phyloP scores from a whole-genome alignment of 2,329 filamentous ascomycete species.

The Nemania sp. region DNA sequence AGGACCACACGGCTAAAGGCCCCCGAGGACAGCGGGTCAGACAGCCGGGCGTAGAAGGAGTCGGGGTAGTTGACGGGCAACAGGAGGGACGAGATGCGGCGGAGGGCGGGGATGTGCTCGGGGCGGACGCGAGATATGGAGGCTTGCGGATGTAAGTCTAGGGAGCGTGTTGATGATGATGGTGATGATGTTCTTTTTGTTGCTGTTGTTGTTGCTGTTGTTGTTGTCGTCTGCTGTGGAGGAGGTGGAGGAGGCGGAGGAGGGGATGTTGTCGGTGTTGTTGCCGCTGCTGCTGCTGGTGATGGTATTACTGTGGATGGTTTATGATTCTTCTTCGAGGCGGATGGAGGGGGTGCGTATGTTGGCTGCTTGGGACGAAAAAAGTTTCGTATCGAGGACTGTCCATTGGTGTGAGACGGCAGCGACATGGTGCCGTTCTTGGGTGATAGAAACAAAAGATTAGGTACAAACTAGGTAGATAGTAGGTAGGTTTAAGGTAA shows the following conservation, averaged over 20 bases:
- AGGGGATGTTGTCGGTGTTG: conserved; percentile 5
- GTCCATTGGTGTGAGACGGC: conserved; percentile 41
- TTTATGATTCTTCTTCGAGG: conserved; percentile 12
- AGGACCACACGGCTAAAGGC: conserved; percentile 65
- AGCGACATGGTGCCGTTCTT: conserved; percentile 42
- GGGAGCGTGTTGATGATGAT: conserved; percentile 43
- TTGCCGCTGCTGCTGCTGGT: too few relatives aligned
- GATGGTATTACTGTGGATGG: background rate
- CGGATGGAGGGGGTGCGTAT: conserved; percentile 48
- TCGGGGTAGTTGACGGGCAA: conserved; percentile 68
- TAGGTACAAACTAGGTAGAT: too few relatives aligned
- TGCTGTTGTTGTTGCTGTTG: conserved; percentile 25
- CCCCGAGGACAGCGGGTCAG: conserved; percentile 53
- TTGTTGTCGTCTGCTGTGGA: conserved; percentile 24
- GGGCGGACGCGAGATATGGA: conserved; percentile 56
- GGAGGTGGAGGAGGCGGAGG: conserved; percentile 17
- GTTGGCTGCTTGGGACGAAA: conserved; percentile 56
- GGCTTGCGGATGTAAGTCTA: conserved; percentile 54
- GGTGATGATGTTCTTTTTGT: conserved; percentile 28
- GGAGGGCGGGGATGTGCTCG: conserved; percentile 60
- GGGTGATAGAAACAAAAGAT: background rate
- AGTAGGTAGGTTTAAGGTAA: too few relatives aligned
- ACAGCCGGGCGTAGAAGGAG: conserved; percentile 62
- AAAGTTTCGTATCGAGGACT: conserved; percentile 67
- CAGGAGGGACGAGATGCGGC: conserved; percentile 67